These are phyloP conservation scores for Phaeotremella skinneri DNA, from an alignment of 768 basidiomycete species.

Conservation along the genomic window DNA sequence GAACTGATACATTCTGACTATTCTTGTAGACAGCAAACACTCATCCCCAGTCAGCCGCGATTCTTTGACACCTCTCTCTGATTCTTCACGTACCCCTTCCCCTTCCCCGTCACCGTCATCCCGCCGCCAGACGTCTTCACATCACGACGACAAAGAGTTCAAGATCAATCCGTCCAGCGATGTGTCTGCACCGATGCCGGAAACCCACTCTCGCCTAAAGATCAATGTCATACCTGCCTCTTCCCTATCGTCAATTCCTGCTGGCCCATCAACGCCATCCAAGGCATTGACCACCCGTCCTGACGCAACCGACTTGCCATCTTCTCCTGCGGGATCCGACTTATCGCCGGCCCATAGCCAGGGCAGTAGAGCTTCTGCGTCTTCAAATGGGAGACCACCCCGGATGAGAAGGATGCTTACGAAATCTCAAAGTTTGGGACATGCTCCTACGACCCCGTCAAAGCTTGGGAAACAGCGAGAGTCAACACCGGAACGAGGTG, in stretches of 20 bases:
- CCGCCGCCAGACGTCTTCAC: neutral
- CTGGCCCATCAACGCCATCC: constrained; percentile 8
- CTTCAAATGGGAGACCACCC: constrained; percentile 10
- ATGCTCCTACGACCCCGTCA: constrained; percentile 5
- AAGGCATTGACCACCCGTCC: neutral
- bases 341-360: neutral
- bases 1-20: too few relatives aligned
- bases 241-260: constrained; percentile 9
- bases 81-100: constrained; percentile 12
- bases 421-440: constrained; percentile 36
- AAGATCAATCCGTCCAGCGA: neutral
- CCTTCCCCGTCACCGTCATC: constrained; percentile 10
- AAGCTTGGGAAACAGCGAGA: neutral
- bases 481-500: neutral
- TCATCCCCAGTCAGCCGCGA: too few relatives aligned
- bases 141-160: neutral
- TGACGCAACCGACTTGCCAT: neutral
- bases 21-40: neutral
- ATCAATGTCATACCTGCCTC: constrained; percentile 2
- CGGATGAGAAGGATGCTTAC: constrained; percentile 34
- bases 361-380: neutral
- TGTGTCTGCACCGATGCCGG: neutral
- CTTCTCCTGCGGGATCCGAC: neutral
- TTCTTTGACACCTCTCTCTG: neutral
- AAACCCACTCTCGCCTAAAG: neutral